Conservation (phyloP, 306 rosid species). For the Prosopis cineraria region DNA sequence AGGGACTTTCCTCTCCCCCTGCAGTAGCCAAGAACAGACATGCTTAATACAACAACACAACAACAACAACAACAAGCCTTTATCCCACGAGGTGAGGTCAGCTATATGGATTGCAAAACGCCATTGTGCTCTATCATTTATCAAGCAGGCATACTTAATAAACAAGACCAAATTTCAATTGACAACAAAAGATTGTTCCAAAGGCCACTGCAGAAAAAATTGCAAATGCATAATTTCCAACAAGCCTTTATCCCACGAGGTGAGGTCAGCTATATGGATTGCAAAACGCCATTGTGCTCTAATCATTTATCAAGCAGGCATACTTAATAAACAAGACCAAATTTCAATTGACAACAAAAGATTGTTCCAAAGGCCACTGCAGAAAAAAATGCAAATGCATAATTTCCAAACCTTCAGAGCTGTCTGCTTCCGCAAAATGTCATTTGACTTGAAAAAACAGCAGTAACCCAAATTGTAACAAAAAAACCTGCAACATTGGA, state of each 20-base stretch:
- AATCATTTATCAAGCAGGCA: no score
- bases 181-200: background rate
- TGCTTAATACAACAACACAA: no score
- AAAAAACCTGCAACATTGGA: slow-evolving; percentile 56
- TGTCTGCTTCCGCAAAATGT: slow-evolving; percentile 83
- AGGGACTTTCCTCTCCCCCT: slow-evolving; percentile 94
- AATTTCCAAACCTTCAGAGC: slow-evolving; percentile 64
- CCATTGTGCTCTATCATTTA: no score
- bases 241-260: no score
- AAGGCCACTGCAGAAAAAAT: background rate
- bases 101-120: no score
- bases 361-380: background rate
- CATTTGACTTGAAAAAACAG: slow-evolving; percentile 92
- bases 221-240: background rate
- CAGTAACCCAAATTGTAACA: slow-evolving; percentile 87
- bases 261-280: no score
- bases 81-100: no score
- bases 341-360: background rate
- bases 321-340: slow-evolving; percentile 26
- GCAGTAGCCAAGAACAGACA: slow-evolving; percentile 52
- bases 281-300: no score
- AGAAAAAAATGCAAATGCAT: background rate
- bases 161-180: background rate
- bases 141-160: slow-evolving; percentile 24
- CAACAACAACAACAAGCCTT: no score